Evolutionary conservation across 495 filamentous ascomycete genomes (phyloP), one percentile per base, ranked within the genome.

Genomic region (Aspergillus incahuasiensis): DNA sequence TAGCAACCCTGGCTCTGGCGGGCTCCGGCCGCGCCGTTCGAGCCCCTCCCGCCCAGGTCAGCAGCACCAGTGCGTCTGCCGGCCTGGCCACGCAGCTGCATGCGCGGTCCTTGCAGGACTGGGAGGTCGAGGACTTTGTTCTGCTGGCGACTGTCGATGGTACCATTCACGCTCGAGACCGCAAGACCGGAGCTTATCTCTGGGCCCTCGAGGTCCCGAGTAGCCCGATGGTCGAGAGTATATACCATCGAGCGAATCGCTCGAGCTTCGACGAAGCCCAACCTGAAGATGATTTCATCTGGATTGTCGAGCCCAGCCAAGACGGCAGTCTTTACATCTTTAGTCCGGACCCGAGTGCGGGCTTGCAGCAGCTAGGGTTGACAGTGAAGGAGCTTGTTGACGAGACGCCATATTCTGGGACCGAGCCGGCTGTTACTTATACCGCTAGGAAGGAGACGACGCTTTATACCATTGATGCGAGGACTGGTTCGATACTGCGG

Each of bases 91-190:
- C 88, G 83, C 86, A 84, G 82, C 84, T 82, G 67, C 74, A 82
- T 83, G 91, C 91, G 90, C 91, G 91, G 83, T 92, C 85, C 73
- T 73, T 97, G 81, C 87, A 95, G 82, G 94, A 97, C 68, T 97
- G 91, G 92, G 90, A 96, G 84, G 91, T 96, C 74, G 92, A 97
- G 88, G 92, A 97, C 77, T 95, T 97, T 84, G 88, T 97, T 71
- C 88, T 98, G 78, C 77, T 98, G 87, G 91, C 95, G 88, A 97
- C 95, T 82, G 87, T 98, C 79, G 90, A 97, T 78, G 94, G 94
- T 77, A 88, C 88, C 58, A 83, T 98, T 69, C 88, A 96, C 79
- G 94, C 95, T 66, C 83, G 85, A 74, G 91, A 97, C 75, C 82
- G 94, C 61, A 89, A 88, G 68, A 92, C 84, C 55, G 94, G 94